phyloP scores from a whole-genome alignment of 129 eudicot species.

The Chrysanthemum makinoi region DNA sequence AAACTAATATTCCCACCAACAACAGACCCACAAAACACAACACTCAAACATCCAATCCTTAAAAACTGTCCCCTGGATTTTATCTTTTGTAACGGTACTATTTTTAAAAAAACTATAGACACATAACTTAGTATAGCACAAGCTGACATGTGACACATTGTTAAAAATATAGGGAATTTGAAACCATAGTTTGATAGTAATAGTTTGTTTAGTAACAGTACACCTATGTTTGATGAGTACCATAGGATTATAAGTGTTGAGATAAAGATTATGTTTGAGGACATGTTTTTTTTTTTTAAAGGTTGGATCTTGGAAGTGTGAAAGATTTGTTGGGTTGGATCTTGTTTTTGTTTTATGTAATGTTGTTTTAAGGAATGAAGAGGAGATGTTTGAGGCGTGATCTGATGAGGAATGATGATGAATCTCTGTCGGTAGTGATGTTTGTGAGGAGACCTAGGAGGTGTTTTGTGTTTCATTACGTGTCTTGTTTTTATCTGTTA shows the following conservation, averaged over 20 bases:
- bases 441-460: constrained; percentile 2
- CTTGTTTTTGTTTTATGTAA: neutral
- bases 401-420: neutral
- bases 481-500: constrained; percentile 18
- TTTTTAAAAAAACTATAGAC: constrained; percentile 66
- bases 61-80: constrained; percentile 78
- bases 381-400: constrained; percentile 25
- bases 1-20: constrained; percentile 90
- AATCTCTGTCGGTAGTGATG: constrained; percentile 26
- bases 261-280: constrained; percentile 50
- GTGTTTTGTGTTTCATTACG: constrained; percentile 13
- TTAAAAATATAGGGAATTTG: constrained; percentile 79
- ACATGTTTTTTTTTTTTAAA: neutral
- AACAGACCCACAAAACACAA: constrained; percentile 89
- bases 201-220: constrained; percentile 78
- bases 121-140: constrained; percentile 85
- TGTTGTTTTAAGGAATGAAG: neutral
- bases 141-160: constrained; percentile 97
- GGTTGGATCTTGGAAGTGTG: too few relatives aligned
- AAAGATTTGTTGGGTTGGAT: constrained; percentile 10
- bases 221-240: constrained; percentile 92
- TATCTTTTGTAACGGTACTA: constrained; percentile 73
- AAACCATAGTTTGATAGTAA: constrained; percentile 82
- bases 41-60: constrained; percentile 73
- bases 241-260: constrained; percentile 57